Base-by-base conservation (phyloP, 2,329 filamentous ascomycete genomes). In the Drechslerella coelobrocha region DNA sequence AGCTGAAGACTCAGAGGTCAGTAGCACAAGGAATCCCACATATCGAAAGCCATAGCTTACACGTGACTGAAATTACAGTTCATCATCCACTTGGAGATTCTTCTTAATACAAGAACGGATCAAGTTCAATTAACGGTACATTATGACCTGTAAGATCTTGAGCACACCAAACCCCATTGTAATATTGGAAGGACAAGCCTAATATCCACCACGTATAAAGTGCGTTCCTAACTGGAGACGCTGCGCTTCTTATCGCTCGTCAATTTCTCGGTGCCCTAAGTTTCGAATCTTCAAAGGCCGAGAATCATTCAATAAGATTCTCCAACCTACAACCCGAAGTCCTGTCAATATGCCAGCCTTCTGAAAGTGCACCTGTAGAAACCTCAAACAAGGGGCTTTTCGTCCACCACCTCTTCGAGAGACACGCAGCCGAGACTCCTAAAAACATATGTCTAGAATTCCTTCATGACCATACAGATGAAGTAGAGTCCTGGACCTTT, bases 341-440 rank as follows among this genome's bases (percentile, higher is more conserved):
- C 12, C 37, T 71, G 4, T 71, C 66, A 12, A 71, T 71, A 47
- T 71, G 51, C 31, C 59, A 62, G 19, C 59, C 66, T 34, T 71
- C 66, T 12, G 66, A 53, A 26, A 50, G 50, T 14, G 59, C 66
- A 17, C 66, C 66, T 17, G 59, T 71, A 1, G 48, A 63, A 7
- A 63, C 56, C 3, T 41, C 66, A 4, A 21, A 71, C n/a, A 45
- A 17, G 6, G 51, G 8, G 7, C 54, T 71, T 17, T 71, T 63
- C 10, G 29, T 81, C 4, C 79, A 81, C 71, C 78, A 78, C 4
- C 76, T 75, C 6, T 80, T 81, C 57, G 79, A 81, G 72, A 71
- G 69, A 0, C 78, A 79, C 56, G 78, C 77, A 3, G 51, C 50
- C 8, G 31, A 68, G 12, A 73, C 59, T n/a, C 76, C 79, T 8